Conservation (phyloP, 768 basidiomycete genomes). For the Mycena crocata region DNA sequence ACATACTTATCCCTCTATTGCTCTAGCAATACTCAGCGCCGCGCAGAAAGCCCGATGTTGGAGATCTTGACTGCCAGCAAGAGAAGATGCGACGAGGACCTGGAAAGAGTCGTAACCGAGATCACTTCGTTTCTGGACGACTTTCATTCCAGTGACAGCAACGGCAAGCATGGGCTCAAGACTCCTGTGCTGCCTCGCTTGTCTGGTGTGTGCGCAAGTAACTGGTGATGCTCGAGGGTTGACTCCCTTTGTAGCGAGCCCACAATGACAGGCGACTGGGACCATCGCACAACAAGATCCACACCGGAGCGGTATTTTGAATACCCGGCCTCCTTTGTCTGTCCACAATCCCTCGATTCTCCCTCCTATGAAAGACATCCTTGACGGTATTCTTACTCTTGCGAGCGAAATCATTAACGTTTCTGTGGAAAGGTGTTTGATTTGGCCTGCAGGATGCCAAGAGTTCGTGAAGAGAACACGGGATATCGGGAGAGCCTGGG, state of each 20-base stretch:
- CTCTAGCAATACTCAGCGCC: slow-evolving; percentile 12
- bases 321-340: no score
- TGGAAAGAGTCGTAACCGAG: not conserved
- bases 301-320: no score
- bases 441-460: not conserved
- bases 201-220: not conserved
- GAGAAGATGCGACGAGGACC: not conserved
- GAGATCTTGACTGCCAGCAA: not conserved
- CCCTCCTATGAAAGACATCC: not conserved
- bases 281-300: no score
- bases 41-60: not conserved
- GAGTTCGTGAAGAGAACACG: not conserved
- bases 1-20: no score
- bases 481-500: not conserved
- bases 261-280: no score
- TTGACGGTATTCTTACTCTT: not conserved
- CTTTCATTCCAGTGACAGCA: not conserved
- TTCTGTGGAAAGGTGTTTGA: not conserved
- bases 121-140: not conserved
- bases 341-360: not conserved
- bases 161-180: no score
- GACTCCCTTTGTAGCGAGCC: no score
- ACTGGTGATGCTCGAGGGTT: no score
- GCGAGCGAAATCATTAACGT: not conserved
- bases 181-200: not conserved